A percentile compares a stretch with the other conserved stretches of the same genome.
These are phyloP conservation scores for Xeromyces bisporus DNA, from an alignment of 495 filamentous ascomycete species.

Conservation along the genomic window DNA sequence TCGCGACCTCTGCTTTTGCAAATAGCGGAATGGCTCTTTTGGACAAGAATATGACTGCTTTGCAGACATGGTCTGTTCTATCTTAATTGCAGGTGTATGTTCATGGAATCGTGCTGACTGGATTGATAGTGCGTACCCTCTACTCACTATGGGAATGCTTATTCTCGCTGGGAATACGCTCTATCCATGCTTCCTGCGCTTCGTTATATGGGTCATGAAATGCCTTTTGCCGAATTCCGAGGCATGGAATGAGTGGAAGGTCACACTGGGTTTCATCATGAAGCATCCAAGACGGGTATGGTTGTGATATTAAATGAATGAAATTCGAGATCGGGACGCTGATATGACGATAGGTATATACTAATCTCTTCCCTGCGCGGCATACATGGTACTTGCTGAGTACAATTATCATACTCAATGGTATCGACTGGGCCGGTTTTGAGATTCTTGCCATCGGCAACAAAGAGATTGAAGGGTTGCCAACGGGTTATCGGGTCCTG, in stretches of 20 bases:
- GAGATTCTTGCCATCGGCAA: slow-evolving; percentile 68
- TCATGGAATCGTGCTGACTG: slow-evolving; percentile 9
- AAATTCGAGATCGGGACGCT: too few species aligned
- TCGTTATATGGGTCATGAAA: slow-evolving; percentile 53
- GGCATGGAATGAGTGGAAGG: slow-evolving; percentile 31
- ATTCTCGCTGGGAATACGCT: slow-evolving; percentile 76
- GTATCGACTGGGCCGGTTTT: slow-evolving; percentile 67
- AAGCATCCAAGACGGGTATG: slow-evolving; percentile 54
- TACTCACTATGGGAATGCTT: slow-evolving; percentile 58
- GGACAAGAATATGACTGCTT: slow-evolving; percentile 56
- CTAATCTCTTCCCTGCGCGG: slow-evolving; percentile 59
- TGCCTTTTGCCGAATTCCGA: slow-evolving; percentile 26
- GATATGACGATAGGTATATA: too few species aligned
- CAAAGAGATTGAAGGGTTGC: slow-evolving; percentile 37
- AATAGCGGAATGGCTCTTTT: slow-evolving; percentile 78
- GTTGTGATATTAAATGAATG: too few species aligned
- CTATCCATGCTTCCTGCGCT: slow-evolving; percentile 61
- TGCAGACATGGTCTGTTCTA: slow-evolving; percentile 19
- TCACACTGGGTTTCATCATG: slow-evolving; percentile 66
- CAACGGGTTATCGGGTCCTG: slow-evolving; percentile 42
- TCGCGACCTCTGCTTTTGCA: slow-evolving; percentile 56
- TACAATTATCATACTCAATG: slow-evolving; percentile 58
- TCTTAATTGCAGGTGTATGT: too few species aligned
- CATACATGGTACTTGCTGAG: slow-evolving; percentile 70
- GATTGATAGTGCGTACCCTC: slow-evolving; percentile 35